phyloP scores from a whole-genome alignment of 2,329 filamentous ascomycete genomes.

The Pseudodiploospora longispora region DNA sequence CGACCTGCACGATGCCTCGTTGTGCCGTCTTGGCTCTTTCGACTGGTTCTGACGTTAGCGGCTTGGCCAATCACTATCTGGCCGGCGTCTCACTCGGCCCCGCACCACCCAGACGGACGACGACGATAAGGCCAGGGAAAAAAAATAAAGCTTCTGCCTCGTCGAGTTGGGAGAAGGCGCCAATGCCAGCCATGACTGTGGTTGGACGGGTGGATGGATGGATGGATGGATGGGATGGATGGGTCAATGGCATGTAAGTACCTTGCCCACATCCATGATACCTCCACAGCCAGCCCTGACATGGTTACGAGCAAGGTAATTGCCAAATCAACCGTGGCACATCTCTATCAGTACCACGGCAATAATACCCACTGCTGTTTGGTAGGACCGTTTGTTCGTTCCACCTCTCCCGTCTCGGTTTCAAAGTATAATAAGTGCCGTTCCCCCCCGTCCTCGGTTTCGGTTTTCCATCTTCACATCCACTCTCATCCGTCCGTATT shows the following conservation, averaged over 20 bases:
- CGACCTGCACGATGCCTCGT: background rate
- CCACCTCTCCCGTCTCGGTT: too few species aligned
- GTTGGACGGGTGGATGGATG: background rate
- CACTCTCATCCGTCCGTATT: background rate
- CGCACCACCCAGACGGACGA: background rate
- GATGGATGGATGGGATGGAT: background rate
- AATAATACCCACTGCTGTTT: background rate
- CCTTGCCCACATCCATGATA: background rate
- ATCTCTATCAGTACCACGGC: background rate
- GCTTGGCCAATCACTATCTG: background rate
- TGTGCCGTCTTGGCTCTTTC: background rate
- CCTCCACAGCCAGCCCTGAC: background rate
- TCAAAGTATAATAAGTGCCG: slow-evolving; percentile 6
- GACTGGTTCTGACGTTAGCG: background rate
- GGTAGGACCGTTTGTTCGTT: background rate
- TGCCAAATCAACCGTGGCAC: background rate
- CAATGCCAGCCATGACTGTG: too few species aligned
- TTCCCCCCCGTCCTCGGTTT: background rate
- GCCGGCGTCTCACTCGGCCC: background rate
- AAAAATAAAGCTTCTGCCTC: slow-evolving; percentile 1
- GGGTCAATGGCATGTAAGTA: background rate
- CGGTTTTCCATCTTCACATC: background rate
- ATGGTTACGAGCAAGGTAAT: background rate
- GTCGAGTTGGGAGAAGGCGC: too few species aligned
- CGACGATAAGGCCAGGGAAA: background rate